Evolutionary conservation across 352 stramenopile species (phyloP).

Genomic region (Discostella stelligera): DNA sequence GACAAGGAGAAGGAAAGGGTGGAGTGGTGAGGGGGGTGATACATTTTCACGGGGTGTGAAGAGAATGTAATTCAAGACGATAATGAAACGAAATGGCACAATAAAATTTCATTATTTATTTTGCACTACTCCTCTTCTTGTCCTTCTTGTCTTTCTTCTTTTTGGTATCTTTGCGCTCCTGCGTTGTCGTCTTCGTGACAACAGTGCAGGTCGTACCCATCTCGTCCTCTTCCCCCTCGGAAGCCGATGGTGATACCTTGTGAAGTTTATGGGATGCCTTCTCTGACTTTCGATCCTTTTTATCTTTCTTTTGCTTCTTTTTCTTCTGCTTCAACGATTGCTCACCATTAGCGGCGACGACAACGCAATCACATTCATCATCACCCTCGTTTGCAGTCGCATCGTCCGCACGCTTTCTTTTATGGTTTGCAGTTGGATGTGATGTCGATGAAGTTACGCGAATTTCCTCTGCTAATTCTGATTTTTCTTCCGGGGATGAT

Average conservation of each 20-base stretch:
- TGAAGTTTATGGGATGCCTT: constrained; percentile 11
- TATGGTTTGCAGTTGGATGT: constrained; percentile 16
- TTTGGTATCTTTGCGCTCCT: constrained; percentile 18
- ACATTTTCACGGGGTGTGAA: neutral
- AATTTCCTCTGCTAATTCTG: neutral
- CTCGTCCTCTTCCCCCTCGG: constrained; percentile 8
- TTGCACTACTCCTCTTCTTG: constrained; percentile 33
- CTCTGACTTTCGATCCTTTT: constrained; percentile 23
- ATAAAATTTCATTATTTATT: constrained; percentile 10
- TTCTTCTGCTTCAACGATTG: constrained; percentile 32
- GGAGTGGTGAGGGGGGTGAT: neutral
- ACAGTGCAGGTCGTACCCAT: neutral
- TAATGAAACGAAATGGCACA: neutral
- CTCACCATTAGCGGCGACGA: constrained; percentile 4
- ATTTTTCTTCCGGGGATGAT: neutral
- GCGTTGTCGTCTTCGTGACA: neutral
- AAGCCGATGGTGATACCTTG: constrained; percentile 12
- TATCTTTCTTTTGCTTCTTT: constrained; percentile 37
- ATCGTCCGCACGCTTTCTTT: constrained; percentile 37
- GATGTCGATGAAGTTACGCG: neutral
- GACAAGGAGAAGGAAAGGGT: neutral
- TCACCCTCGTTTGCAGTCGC: neutral
- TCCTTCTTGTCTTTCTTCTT: constrained; percentile 28
- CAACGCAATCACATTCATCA: constrained; percentile 17
- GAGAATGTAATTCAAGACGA: constrained; percentile 12